Evolutionary conservation across 2,329 filamentous ascomycete genomes (phyloP), one percentile per base, ranked within the genome.

Genomic region (Esteya vermicola): DNA sequence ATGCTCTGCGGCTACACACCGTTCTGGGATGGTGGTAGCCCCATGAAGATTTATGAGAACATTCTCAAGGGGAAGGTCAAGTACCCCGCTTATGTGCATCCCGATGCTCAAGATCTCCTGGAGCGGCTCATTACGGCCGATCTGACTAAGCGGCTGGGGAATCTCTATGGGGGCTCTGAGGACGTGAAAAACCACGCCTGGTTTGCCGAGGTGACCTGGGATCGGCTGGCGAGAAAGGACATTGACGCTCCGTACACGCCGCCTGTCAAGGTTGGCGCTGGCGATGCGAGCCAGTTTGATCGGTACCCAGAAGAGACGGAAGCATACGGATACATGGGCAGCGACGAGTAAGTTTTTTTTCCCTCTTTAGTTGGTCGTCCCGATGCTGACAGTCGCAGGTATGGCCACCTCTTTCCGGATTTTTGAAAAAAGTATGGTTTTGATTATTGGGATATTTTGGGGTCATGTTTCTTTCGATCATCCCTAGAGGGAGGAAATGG

Each of bases 1-100:
- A 98, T 98, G 91, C 75, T 98, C 28, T 96, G 91, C 57, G 91
- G 91, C 22, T 98, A 95, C 62, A 98, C 91, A 6, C 91, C 91
- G 6, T 98, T 98, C 67, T 98, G 91, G 89, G 91, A 98, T 59
- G 85, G 84, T 52, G 91, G 89, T 41, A 94, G 85, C 33, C 89
- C 91, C 3, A 93, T 98, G 76, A 95, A 94, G 64, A 98, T 98
- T 54, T 98, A 98, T 64, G 91, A 98, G 66, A 98, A 98, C 59
- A 98, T 98, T 54, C 74, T 98, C 48, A 88, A 86, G 55, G 91
- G 89, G 44, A 81, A 83, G 52, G 84, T 98, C 60, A 96, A 95
- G 64, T 98, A 96, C 58, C 91, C 91, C 40, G 81, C 84, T 6
- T 98, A 96, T 58, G 84, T 98, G 53, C 85, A 96, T 56, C 78